A percentile compares a stretch with the other conserved stretches of the same genome.
Conservation (phyloP, 345 rosid genomes). For the sweet orange (Citrus sinensis) region DNA sequence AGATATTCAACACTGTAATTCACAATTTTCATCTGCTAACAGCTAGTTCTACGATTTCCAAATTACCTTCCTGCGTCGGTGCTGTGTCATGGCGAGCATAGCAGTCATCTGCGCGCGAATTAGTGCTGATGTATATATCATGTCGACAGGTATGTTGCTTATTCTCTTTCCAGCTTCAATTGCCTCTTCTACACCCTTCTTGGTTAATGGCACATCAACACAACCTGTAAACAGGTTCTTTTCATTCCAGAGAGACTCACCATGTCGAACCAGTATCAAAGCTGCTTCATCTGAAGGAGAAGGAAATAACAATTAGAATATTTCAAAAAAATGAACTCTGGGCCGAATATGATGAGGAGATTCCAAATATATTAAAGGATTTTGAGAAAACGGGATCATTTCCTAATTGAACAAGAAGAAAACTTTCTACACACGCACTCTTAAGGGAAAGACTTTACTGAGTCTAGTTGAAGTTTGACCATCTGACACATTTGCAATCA, state of each 20-base stretch:
- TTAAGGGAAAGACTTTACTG: not conserved
- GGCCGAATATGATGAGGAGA: not conserved
- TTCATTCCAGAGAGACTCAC: conserved; percentile 99
- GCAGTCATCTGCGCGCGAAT: conserved; percentile 99
- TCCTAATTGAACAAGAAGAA: not conserved
- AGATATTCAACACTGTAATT: not conserved
- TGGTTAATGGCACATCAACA: conserved; percentile 92
- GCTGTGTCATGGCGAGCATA: conserved; percentile 98
- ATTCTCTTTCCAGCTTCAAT: conserved; percentile 97
- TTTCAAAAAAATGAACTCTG: conserved; percentile 6
- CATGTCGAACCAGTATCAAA: conserved; percentile 84
- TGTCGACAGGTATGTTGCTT: conserved; percentile 90
- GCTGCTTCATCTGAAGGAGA: conserved; percentile 66
- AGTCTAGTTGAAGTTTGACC: not conserved
- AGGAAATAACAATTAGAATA: not conserved
- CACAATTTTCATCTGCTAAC: not conserved
- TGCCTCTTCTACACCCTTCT: conserved; percentile 93
- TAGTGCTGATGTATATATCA: conserved; percentile 83
- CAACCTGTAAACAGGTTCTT: conserved; percentile 98
- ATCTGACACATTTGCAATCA: not conserved
- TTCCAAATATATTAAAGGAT: not conserved
- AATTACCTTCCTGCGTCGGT: conserved; percentile 82
- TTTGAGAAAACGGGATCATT: not conserved
- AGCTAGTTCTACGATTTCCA: not conserved
- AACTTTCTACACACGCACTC: not conserved